phyloP scores from a whole-genome alignment of 1,139 yeast species.

The Taphrina populina region DNA sequence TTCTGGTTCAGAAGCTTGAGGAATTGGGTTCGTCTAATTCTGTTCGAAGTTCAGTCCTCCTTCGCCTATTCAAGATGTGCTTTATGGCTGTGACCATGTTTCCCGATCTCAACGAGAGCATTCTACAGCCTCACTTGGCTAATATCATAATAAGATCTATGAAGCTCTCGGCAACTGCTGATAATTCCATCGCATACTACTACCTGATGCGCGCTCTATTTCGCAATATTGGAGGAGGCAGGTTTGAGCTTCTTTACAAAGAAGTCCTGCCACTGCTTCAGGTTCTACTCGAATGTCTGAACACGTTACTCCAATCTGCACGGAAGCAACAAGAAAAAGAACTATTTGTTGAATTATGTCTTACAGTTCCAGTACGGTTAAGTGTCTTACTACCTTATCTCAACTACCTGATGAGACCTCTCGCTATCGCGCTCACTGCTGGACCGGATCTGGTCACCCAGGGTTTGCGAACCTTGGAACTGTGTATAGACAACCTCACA shows the following conservation, averaged over 20 bases:
- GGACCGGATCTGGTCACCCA: constrained; percentile 89
- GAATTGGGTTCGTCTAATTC: constrained; percentile 75
- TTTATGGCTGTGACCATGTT: constrained; percentile 94
- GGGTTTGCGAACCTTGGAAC: constrained; percentile 87
- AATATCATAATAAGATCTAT: constrained; percentile 77
- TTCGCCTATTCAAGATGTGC: constrained; percentile 82
- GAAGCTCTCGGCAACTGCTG: constrained; percentile 78
- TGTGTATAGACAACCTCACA: constrained; percentile 94
- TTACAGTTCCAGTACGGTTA: constrained; percentile 91
- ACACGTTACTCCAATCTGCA: constrained; percentile 77
- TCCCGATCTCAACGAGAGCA: constrained; percentile 82
- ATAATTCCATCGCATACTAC: constrained; percentile 87
- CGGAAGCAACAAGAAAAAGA: constrained; percentile 88
- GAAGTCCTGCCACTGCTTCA: constrained; percentile 90
- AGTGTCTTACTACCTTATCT: constrained; percentile 92
- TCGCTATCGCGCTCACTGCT: constrained; percentile 86
- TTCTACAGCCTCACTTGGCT: constrained; percentile 81
- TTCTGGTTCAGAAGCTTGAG: constrained; percentile 68
- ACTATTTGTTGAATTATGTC: constrained; percentile 86
- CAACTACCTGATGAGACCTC: constrained; percentile 81
- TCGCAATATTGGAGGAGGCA: constrained; percentile 93
- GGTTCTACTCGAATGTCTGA: constrained; percentile 77
- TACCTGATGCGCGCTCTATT: constrained; percentile 84
- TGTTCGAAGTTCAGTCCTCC: constrained; percentile 71
- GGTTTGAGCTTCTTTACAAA: constrained; percentile 86